A percentile compares a stretch with the other conserved stretches of the same genome.
Conservation (phyloP, 192 early-diverging fungal species). For the Mortierella hygrophila region DNA sequence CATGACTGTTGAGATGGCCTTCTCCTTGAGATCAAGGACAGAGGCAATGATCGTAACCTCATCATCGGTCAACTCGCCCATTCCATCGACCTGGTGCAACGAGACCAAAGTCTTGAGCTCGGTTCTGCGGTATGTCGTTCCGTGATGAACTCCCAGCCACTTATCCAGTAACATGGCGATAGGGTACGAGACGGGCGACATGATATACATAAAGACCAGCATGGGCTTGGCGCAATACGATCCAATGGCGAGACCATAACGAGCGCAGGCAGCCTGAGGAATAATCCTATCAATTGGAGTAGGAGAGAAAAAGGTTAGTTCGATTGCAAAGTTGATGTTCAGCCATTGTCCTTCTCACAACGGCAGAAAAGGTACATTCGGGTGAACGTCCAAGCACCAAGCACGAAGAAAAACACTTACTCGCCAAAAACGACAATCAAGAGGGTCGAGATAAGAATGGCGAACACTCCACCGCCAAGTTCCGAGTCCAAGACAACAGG, state of each 20-base stretch:
- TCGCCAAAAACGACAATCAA: conserved; percentile 97
- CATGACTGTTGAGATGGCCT: conserved; percentile 76
- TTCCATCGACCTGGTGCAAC: conserved; percentile 75
- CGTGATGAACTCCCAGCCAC: conserved; percentile 87
- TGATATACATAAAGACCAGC: conserved; percentile 72
- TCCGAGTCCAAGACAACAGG: conserved; percentile 88
- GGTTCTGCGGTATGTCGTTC: conserved; percentile 82
- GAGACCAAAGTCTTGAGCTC: conserved; percentile 85
- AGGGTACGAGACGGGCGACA: conserved; percentile 86
- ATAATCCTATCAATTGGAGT: conserved; percentile 32
- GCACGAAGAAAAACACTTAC: conserved; percentile 53
- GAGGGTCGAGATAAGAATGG: conserved; percentile 88
- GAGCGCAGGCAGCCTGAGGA: conserved; percentile 83
- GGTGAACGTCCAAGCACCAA: no score
- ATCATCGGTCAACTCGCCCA: conserved; percentile 79
- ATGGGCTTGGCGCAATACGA: conserved; percentile 86
- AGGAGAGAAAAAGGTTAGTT: not conserved
- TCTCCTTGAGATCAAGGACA: conserved; percentile 81
- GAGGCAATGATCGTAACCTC: conserved; percentile 86
- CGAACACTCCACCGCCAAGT: conserved; percentile 82
- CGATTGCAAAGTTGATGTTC: not conserved
- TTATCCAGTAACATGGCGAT: conserved; percentile 91
- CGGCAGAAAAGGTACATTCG: not conserved
- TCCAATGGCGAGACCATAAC: conserved; percentile 93
- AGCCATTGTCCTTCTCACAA: not conserved